Percentiles rank a stretch among this genome's conserved stretches.
Conservation (phyloP, 805 yeast species). For the Monosporozyma solicola region DNA sequence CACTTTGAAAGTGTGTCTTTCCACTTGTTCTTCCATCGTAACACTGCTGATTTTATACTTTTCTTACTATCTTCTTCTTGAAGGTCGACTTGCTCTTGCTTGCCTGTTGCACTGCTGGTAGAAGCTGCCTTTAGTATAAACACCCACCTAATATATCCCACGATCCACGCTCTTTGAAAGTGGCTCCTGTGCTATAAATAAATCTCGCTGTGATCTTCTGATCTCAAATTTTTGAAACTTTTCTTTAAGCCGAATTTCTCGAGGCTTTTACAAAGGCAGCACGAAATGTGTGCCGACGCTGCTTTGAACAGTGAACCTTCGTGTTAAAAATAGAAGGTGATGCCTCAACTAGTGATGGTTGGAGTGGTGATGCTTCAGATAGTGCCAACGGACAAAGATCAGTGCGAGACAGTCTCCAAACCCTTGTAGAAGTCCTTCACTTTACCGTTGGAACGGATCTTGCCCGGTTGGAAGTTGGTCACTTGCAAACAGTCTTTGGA, state of each 20-base stretch:
- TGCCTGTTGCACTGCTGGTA: no score
- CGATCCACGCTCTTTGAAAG: no score
- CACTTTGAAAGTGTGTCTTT: constrained; percentile 48
- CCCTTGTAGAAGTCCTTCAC: constrained; percentile 55
- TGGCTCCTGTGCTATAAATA: neutral
- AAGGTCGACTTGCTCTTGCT: no score
- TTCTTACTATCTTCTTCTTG: neutral
- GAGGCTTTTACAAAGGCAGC: neutral
- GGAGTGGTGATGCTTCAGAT: no score
- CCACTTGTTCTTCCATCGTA: constrained; percentile 27
- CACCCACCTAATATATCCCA: no score
- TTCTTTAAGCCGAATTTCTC: neutral
- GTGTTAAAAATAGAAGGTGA: neutral
- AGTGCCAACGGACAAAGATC: neutral
- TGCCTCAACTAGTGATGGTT: no score
- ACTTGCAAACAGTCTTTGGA: constrained; percentile 58
- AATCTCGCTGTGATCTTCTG: neutral
- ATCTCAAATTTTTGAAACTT: neutral
- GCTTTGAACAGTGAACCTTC: neutral
- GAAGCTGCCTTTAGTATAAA: no score
- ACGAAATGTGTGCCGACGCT: neutral
- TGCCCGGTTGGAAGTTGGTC: constrained; percentile 49
- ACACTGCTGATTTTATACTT: neutral
- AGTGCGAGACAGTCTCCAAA: constrained; percentile 15
- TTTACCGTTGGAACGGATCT: constrained; percentile 49